Evolutionary conservation across 192 early-diverging fungal genomes (phyloP).

Genomic region (Linderina pennispora): DNA sequence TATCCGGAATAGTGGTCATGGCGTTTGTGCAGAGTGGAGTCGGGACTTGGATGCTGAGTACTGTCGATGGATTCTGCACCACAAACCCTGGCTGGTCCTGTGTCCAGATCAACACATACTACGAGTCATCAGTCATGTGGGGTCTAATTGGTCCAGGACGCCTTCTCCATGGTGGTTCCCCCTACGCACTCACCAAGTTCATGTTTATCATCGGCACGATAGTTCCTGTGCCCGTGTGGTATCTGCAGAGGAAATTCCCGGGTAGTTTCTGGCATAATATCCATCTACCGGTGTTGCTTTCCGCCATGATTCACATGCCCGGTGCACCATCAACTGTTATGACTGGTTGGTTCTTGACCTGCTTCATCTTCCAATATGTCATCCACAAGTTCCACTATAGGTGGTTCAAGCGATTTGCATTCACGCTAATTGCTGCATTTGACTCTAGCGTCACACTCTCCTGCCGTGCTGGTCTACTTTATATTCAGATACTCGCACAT

Average conservation of each 20-base stretch:
- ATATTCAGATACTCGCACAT: constrained; percentile 6
- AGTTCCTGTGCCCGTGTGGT: constrained; percentile 53
- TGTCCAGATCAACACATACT: too few species aligned
- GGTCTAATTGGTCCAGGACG: too few species aligned
- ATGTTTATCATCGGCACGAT: constrained; percentile 50
- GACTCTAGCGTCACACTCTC: constrained; percentile 54
- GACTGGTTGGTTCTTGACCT: constrained; percentile 39
- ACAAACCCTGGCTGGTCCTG: too few species aligned
- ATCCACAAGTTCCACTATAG: constrained; percentile 46
- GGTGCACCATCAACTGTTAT: constrained; percentile 44
- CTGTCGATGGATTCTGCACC: too few species aligned
- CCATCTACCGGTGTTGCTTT: constrained; percentile 54
- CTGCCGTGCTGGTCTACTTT: constrained; percentile 46
- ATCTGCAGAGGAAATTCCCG: constrained; percentile 48
- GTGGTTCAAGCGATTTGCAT: constrained; percentile 66
- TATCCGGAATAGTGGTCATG: too few species aligned
- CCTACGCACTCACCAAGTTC: too few species aligned
- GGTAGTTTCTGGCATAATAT: constrained; percentile 44
- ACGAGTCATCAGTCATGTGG: too few species aligned
- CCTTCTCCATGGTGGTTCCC: too few species aligned
- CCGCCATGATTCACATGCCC: constrained; percentile 50
- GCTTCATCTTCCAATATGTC: constrained; percentile 51
- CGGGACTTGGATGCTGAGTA: too few species aligned
- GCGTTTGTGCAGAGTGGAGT: too few species aligned
- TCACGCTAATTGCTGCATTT: constrained; percentile 54